Evolutionary conservation across 2,329 filamentous ascomycete genomes (phyloP).

Genomic region (Trichoderma polysporum): DNA sequence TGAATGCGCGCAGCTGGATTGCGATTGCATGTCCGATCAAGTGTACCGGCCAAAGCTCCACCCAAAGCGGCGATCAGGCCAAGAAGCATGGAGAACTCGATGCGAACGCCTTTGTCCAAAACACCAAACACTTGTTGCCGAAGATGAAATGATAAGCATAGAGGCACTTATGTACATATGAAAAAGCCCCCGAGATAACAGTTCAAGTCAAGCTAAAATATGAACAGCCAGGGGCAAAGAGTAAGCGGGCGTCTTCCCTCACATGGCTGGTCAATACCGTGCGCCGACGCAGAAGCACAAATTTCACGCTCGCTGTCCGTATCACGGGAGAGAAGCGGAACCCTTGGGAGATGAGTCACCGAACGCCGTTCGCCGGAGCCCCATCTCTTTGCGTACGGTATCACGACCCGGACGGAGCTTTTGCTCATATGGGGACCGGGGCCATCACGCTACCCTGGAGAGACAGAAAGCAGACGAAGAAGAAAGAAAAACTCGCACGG

Average conservation of each 20-base stretch:
- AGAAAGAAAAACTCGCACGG: neutral
- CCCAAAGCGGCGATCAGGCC: neutral
- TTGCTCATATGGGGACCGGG: neutral
- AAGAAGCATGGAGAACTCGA: neutral
- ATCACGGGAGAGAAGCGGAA: conserved; percentile 14
- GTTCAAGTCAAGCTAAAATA: neutral
- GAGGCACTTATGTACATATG: neutral
- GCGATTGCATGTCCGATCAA: neutral
- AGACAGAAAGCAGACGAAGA: neutral
- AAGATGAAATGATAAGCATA: conserved; percentile 11
- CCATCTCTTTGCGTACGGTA: conserved; percentile 15
- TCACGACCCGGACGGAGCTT: conserved; percentile 9
- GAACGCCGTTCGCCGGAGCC: conserved; percentile 13
- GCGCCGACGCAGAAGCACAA: conserved; percentile 16
- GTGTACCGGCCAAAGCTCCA: conserved; percentile 2
- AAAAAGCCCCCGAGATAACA: neutral
- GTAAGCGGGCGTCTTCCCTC: conserved; percentile 5
- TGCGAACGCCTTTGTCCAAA: conserved; percentile 12
- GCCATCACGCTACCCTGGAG: neutral
- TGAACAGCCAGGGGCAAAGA: conserved; percentile 1
- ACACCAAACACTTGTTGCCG: neutral
- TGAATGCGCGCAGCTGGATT: neutral
- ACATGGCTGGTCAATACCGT: neutral
- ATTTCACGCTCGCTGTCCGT: conserved; percentile 5
- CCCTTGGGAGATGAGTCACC: conserved; percentile 19